These are phyloP conservation scores for Citrus reticulata DNA, from an alignment of 345 rosid genomes.

Conservation along the genomic window DNA sequence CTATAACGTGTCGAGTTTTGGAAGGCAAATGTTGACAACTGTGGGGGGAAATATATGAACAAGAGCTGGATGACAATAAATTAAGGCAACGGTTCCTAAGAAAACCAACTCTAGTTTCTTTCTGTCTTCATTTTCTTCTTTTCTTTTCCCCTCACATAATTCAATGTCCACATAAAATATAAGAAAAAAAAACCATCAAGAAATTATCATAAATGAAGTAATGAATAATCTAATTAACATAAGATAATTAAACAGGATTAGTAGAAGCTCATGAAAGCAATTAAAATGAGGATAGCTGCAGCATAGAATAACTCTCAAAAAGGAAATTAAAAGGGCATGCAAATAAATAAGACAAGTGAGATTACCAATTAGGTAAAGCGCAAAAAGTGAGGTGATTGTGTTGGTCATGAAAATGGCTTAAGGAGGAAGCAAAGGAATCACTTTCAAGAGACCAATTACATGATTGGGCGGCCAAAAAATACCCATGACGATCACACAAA, in stretches of 20 bases:
- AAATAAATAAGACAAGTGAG: conserved; percentile 8
- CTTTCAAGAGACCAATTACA: conserved; percentile 33
- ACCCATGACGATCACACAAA: conserved; percentile 9
- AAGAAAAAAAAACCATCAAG: neutral
- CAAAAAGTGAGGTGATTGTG: conserved; percentile 29
- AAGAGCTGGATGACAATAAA: conserved; percentile 50
- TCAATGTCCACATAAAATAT: neutral
- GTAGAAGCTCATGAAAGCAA: neutral
- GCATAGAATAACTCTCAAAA: neutral
- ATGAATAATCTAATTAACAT: neutral
- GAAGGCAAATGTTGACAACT: conserved; percentile 45
- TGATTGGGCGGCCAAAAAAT: conserved; percentile 33
- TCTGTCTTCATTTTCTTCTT: neutral
- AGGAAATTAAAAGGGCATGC: conserved; percentile 6
- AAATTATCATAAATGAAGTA: neutral
- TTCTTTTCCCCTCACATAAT: neutral
- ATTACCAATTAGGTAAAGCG: conserved; percentile 38
- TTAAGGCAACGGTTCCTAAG: neutral
- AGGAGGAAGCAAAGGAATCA: conserved; percentile 58
- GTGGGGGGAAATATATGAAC: conserved; percentile 26
- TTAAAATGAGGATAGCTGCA: neutral
- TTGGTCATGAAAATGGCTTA: conserved; percentile 51
- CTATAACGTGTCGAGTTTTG: conserved; percentile 41
- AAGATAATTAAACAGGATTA: no score
- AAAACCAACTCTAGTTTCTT: neutral